These are phyloP conservation scores for Canavalia gladiata DNA, from an alignment of 306 rosid species.

Conservation along the genomic window DNA sequence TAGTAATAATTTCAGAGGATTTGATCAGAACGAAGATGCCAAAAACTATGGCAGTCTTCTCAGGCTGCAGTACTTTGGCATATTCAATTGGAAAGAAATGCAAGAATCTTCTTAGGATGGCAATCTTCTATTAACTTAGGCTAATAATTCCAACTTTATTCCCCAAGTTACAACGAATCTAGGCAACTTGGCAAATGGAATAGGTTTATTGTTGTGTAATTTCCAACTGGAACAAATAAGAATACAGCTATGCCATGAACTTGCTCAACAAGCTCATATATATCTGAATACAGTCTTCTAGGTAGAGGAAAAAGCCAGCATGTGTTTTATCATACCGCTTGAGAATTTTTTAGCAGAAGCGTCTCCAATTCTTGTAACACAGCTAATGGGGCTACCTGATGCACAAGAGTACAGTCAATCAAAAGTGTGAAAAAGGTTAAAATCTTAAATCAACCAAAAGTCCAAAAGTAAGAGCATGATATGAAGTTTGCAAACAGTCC, in stretches of 20 bases:
- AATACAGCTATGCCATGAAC: conserved; percentile 32
- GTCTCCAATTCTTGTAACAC: conserved; percentile 84
- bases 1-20: not conserved
- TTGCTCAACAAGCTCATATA: conserved; percentile 24
- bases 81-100: not conserved
- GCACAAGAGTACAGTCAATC: conserved; percentile 46
- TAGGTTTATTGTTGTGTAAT: not conserved
- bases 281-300: conserved; percentile 21
- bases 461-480: conserved; percentile 30
- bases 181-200: conserved; percentile 2
- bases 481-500: conserved; percentile 39
- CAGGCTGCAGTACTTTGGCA: not conserved
- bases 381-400: conserved; percentile 76
- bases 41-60: not conserved
- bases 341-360: conserved; percentile 74
- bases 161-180: not conserved
- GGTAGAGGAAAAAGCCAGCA: conserved; percentile 19
- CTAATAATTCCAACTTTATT: not conserved
- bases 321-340: conserved; percentile 67
- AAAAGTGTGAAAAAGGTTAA: conserved; percentile 25
- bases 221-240: conserved; percentile 15
- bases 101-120: not conserved
- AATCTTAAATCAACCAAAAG: conserved; percentile 39
- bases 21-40: not conserved
- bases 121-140: not conserved